These are phyloP conservation scores for Tothia fuscella DNA, from an alignment of 2,329 filamentous ascomycete species.

Conservation along the genomic window DNA sequence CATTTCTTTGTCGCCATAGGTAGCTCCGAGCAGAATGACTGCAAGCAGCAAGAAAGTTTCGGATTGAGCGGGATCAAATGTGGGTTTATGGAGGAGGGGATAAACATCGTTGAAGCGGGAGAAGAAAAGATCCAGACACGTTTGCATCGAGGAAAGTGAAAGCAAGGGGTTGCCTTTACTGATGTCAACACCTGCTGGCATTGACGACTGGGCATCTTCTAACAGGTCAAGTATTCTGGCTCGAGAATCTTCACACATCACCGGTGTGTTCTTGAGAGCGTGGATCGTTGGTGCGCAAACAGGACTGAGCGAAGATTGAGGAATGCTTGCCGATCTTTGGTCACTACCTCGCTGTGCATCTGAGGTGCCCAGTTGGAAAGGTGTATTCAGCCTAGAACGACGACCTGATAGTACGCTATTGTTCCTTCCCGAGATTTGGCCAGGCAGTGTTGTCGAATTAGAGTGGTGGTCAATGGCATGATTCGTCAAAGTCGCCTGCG, in stretches of 20 bases:
- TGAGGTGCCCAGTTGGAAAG: too few species aligned
- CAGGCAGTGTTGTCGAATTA: too few species aligned
- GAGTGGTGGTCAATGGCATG: too few species aligned
- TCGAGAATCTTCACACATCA: conserved; percentile 31
- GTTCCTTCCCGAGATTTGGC: too few species aligned
- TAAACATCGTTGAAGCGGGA: conserved; percentile 48
- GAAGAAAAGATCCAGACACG: conserved; percentile 49
- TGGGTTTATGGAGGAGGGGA: conserved; percentile 46
- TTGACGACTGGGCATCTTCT: conserved; percentile 35
- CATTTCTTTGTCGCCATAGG: conserved; percentile 45
- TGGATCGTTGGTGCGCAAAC: not conserved
- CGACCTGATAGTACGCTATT: too few species aligned
- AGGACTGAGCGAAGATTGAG: not conserved
- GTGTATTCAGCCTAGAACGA: too few species aligned
- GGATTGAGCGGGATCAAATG: conserved; percentile 39
- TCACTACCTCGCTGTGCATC: too few species aligned
- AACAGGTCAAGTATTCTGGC: conserved; percentile 38
- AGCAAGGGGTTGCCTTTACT: conserved; percentile 40
- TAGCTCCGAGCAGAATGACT: conserved; percentile 48
- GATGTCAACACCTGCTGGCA: conserved; percentile 36
- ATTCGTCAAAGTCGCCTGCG: too few species aligned
- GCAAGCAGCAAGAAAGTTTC: conserved; percentile 44
- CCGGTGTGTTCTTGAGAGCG: conserved; percentile 1
- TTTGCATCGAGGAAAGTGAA: conserved; percentile 39
- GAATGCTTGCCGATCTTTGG: too few species aligned